These are phyloP conservation scores for Sarcodon sp. DNA, from an alignment of 768 basidiomycete species.

Conservation along the genomic window DNA sequence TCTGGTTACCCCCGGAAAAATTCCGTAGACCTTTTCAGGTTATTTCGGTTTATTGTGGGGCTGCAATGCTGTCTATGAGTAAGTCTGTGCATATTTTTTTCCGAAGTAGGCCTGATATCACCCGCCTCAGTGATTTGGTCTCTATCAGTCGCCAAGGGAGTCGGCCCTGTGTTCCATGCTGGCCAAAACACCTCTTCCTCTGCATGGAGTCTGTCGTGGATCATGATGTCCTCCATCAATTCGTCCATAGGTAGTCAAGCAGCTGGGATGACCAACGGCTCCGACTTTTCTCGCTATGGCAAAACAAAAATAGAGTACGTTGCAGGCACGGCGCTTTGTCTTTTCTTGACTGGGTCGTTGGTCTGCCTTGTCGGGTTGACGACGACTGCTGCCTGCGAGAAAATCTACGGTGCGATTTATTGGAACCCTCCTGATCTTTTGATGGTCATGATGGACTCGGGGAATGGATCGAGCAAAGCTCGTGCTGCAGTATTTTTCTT, in stretches of 20 bases:
- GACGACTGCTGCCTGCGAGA: conserved; percentile 10
- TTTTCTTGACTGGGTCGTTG: neutral
- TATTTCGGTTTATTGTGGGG: conserved; percentile 3
- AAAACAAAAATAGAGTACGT: neutral
- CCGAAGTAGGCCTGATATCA: conserved; percentile 6
- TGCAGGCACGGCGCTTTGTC: neutral
- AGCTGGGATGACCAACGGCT: conserved; percentile 11
- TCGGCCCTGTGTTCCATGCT: conserved; percentile 8
- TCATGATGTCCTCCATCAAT: conserved; percentile 9
- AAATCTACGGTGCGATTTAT: conserved; percentile 8
- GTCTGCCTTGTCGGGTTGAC: conserved; percentile 8
- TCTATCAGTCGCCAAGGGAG: conserved; percentile 7
- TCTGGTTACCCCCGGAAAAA: conserved; percentile 11
- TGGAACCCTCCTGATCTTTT: conserved; percentile 15
- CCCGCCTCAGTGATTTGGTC: conserved; percentile 10
- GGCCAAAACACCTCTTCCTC: conserved; percentile 1
- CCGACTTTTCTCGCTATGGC: conserved; percentile 12
- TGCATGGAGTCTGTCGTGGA: conserved; percentile 6
- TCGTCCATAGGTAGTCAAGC: conserved; percentile 9
- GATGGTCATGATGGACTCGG: conserved; percentile 4
- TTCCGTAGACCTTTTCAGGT: conserved; percentile 10
- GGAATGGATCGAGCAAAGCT: conserved; percentile 3
- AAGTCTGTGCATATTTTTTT: neutral
- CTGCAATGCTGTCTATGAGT: neutral
- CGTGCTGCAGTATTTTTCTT: conserved; percentile 14